A percentile compares a stretch with the other conserved stretches of the same genome.
These are phyloP conservation scores for Alternaria rosae DNA, from an alignment of 2,329 filamentous ascomycete genomes.

Conservation along the genomic window DNA sequence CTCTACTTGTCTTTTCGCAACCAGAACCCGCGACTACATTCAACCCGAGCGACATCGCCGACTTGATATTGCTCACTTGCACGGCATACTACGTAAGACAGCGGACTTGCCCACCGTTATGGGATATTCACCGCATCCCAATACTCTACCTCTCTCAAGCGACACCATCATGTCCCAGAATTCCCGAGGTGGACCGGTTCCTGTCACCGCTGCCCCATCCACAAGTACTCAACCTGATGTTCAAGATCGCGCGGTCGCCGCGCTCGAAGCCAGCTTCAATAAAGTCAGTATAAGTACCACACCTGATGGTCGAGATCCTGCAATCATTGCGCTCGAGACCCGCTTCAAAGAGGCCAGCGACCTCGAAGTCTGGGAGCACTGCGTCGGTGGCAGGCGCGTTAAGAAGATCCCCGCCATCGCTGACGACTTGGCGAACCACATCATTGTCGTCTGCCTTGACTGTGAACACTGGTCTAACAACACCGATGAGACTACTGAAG, in stretches of 20 bases:
- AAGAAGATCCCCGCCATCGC: constrained; percentile 7
- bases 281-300: not conserved
- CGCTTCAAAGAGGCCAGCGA: constrained; percentile 9
- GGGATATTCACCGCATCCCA: not conserved
- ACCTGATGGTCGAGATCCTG: not conserved
- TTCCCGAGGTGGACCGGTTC: not conserved
- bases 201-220: not conserved
- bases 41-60: not conserved
- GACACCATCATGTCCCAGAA: not conserved
- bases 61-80: not conserved
- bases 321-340: not conserved
- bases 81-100: not conserved
- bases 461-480: constrained; percentile 33
- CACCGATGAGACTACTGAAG: constrained; percentile 29
- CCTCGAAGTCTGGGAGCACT: constrained; percentile 10
- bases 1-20: not conserved
- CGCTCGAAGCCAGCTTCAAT: constrained; percentile 1
- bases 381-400: constrained; percentile 5
- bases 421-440: constrained; percentile 15
- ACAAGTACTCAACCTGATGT: not conserved
- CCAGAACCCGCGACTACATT: not conserved
- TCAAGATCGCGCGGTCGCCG: not conserved
- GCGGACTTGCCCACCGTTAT: not conserved
- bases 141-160: not conserved
- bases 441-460: constrained; percentile 30